Conservation (phyloP, 192 early-diverging fungal species). For the Geosiphon pyriformis region DNA sequence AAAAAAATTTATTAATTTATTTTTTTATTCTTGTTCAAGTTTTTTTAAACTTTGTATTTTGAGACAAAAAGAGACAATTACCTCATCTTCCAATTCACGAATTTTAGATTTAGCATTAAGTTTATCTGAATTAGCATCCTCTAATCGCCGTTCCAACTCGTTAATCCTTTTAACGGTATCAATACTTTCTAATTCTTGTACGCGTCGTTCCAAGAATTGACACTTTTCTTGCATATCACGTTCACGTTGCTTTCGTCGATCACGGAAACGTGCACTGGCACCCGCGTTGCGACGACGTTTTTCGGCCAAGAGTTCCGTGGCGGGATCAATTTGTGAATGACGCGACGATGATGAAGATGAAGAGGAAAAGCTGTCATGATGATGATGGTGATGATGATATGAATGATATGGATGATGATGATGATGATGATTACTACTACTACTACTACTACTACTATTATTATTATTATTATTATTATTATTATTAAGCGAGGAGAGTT, state of each 20-base stretch:
- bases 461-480: neutral
- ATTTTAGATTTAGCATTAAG: neutral
- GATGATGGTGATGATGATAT: conserved; percentile 7
- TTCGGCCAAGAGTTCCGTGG: conserved; percentile 52
- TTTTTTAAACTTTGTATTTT: neutral
- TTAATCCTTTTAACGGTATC: conserved; percentile 17
- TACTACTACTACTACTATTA: neutral
- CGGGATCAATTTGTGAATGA: conserved; percentile 7
- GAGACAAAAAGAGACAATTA: neutral
- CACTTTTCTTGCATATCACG: conserved; percentile 51
- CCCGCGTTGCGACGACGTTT: conserved; percentile 58
- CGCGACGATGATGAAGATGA: conserved; percentile 1
- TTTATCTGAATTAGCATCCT: conserved; percentile 16
- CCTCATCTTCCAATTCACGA: conserved; percentile 22
- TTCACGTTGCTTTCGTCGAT: conserved; percentile 60
- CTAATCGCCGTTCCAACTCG: conserved; percentile 26
- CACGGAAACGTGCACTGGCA: conserved; percentile 59
- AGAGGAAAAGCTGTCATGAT: neutral
- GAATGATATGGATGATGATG: conserved; percentile 13
- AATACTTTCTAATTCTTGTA: conserved; percentile 31
- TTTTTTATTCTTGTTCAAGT: neutral
- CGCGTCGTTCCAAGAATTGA: conserved; percentile 39
- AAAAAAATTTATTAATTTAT: neutral
- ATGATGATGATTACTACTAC: neutral
- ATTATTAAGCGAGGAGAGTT: neutral